Percentiles rank a stretch among this genome's conserved stretches.
Evolutionary conservation across 768 basidiomycete genomes (phyloP).

Genomic region (Suillus discolor): DNA sequence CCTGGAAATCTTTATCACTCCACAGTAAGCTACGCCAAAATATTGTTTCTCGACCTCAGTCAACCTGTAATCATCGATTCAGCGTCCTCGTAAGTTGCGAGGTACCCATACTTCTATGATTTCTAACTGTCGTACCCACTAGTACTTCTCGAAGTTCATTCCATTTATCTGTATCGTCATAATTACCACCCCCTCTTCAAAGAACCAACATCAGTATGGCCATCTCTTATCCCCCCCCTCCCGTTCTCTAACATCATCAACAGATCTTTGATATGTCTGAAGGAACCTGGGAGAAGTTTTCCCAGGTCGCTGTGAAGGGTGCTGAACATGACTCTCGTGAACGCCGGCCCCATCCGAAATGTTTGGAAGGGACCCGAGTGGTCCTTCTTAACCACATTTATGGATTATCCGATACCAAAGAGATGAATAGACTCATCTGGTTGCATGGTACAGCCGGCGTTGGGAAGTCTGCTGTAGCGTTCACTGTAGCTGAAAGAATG

Average conservation of each 20-base stretch:
- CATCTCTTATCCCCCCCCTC: background rate
- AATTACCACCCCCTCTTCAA: background rate
- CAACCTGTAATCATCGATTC: background rate
- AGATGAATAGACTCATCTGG: background rate
- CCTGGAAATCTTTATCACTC: background rate
- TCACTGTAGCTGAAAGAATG: constrained; percentile 1
- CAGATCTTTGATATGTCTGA: background rate
- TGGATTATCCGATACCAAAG: background rate
- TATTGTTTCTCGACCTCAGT: background rate
- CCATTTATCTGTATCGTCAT: background rate
- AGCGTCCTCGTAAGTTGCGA: background rate
- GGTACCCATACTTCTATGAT: background rate
- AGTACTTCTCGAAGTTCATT: background rate
- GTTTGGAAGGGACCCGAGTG: background rate
- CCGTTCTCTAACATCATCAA: background rate
- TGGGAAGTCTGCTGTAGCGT: background rate
- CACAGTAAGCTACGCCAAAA: background rate
- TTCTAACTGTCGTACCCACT: background rate
- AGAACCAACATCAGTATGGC: background rate
- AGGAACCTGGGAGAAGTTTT: background rate
- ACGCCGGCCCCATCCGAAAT: background rate
- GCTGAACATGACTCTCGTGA: background rate
- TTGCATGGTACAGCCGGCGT: background rate
- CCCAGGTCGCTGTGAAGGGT: background rate
- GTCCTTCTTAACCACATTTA: background rate